Evolutionary conservation across 2,329 filamentous ascomycete species (phyloP), one percentile per base, ranked within the genome.

Genomic region (Alternaria ethzedia): DNA sequence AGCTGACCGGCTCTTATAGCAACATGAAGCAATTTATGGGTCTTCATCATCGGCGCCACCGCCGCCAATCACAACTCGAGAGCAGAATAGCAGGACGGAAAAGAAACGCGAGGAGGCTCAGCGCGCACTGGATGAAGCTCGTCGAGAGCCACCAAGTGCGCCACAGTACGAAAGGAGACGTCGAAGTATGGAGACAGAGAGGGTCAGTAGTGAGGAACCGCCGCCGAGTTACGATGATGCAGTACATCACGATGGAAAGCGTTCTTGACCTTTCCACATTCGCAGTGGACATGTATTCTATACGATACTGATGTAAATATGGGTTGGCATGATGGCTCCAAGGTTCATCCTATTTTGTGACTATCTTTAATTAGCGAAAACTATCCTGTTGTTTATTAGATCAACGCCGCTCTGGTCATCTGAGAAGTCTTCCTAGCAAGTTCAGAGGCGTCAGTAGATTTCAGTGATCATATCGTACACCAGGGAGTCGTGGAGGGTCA

Each of bases 151-250:
- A 30, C 46, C 59, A 26, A 49, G 54, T 28, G 55, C 30, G 17
- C 43, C 43, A 17, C 56, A 58, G 36, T 55, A 65, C 25, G 45
- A 47, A 17, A 26, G n/a, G 32, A 55, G 66, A 41, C 57, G 64
- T 12, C 57, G 62, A n/a, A 72, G 67, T 59, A 28, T 61, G 28
- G 69, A 66, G 44, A 62, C 60, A 3, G 67, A 69, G 44, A 63
- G 64, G 44, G 15, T 41, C 4, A 43, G 47, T 56, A 49, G 54
- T 52, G 69, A 70, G 13, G 69, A 67, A 4, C 61, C 66, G 41
- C 71, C 66, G 13, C 61, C 64, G 15, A 59, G 61, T 17, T 70
- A 70, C 30, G 60, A 68, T 26, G 61, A 68, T 44, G 68, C 57
- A 23, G 56, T 65, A 17, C 30, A 57, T 28, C 46, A 64, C 6